Base-by-base conservation (phyloP, 2,329 filamentous ascomycete genomes). In the Helotiales sp. region DNA sequence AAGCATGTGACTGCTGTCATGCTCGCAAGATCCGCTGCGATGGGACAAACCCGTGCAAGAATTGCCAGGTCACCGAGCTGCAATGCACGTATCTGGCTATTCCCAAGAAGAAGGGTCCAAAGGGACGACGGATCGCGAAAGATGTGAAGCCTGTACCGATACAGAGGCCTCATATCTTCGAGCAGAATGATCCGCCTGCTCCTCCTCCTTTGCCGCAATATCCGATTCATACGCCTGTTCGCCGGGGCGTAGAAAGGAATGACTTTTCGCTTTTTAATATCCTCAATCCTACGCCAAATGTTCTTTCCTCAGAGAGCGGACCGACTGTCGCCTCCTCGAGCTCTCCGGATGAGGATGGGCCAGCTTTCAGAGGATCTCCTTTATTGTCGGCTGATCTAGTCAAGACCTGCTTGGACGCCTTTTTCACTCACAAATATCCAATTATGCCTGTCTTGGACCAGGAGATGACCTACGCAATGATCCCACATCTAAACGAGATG, bases 361-460 rank as follows among this genome's bases (percentile, higher is more conserved):
- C 22, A 11, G 30, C 10, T 22, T 49, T 37, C 28, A 20, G 30
- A 34, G 45, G 20, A 11, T 70, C 68, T 28, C 63, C 63, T 61
- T 10, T 66, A 6, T 26, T 68, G 17, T 63, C 66, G 37, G 61
- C 54, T 30, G 57, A 63, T 15, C 30, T 70, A 30, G 63, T 78
- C 17, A 59, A 37, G 45, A 72, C 71, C 54, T 78, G 75, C 20
- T 43, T 79, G 0, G 72, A 78, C 52, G 77, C 73, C 1, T 79
- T 76, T 26, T 78, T 79, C 54, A 73, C 68, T 30, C 76, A 79
- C 60, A 79, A 79, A 60, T 78, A 79, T 20, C 76, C 77, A 0
- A 74, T 79, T 2, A 79, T 77, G 17, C 77, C 77, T 0, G 75
- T 79, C 15, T 26, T 79, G 1, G 62, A 78, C 54, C 73, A 70